Base-by-base conservation (phyloP, 2,329 filamentous ascomycete genomes). In the Elsinoe fawcettii region DNA sequence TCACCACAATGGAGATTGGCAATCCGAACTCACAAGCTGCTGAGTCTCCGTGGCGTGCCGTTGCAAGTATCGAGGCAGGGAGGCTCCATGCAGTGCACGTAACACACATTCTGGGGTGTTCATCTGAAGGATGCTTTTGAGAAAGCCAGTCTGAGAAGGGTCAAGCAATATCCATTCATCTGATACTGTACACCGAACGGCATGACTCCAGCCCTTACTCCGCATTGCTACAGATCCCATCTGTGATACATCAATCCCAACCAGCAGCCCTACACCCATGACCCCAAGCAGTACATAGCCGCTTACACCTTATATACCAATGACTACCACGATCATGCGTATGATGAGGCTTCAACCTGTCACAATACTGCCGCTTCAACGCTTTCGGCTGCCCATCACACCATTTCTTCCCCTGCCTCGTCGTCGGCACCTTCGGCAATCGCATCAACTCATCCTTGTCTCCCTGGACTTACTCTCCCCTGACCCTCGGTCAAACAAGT, bases 371-470 rank as follows among this genome's bases (percentile, higher is more conserved):
- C 16, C 8, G 14, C 20, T 20, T 43, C 39, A 43, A 11, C 22
- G 32, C n/a, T 20, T 57, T 20, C 12, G 25, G 30, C 34, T 53
- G 34, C 22, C 16, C 22, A 27, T 44, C 25, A 25, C 51, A 51
- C 34, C 51, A 12, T 16, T 53, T 36, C 54, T 51, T 47, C 43
- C 56, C 54, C 43, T 51, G 37, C 44, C 47, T 23, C 22, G 30
- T 34, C 32, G 25, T 43, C 27, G 49, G 43, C 58, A 56, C 56
- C 44, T 55, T 41, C 20, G 54, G 53, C 20, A 43, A 43, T 14
- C 54, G 39, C 30, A 56, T 59, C 43, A 46, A 32, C 34, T 59
- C 58, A 30, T 57, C 58, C 54, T 51, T 59, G 32, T 23, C 14
- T 23, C 51, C 54, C 22, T 46, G 58, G n/a, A 23, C 47, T 8